Evolutionary conservation across 1,139 yeast species (phyloP).

Genomic region (Hanseniaspora uvarum): DNA sequence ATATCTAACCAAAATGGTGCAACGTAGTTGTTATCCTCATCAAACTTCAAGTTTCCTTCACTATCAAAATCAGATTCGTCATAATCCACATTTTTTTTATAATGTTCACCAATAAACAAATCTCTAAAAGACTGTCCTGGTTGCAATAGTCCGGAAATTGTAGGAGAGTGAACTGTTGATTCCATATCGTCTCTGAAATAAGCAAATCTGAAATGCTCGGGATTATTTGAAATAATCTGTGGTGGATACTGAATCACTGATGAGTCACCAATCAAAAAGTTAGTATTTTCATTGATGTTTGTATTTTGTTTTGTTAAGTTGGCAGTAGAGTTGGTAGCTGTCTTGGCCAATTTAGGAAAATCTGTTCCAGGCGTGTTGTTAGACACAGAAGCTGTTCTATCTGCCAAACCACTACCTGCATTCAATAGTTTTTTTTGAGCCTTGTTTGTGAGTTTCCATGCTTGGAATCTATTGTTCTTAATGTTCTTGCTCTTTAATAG

Average conservation of each 20-base stretch:
- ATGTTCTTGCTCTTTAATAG: conserved; percentile 48
- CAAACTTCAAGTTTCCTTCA: conserved; percentile 18
- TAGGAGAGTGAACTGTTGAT: conserved; percentile 81
- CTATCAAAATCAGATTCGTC: conserved; percentile 23
- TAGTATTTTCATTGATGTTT: conserved; percentile 9
- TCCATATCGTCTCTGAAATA: conserved; percentile 85
- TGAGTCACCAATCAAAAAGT: conserved; percentile 17
- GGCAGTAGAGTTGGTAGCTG: conserved; percentile 2
- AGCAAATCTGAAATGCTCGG: conserved; percentile 61
- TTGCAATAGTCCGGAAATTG: conserved; percentile 68
- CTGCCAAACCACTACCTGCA: not conserved
- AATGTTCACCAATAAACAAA: conserved; percentile 37
- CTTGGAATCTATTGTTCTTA: conserved; percentile 65
- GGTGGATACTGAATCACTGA: conserved; percentile 33
- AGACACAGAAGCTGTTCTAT: not conserved
- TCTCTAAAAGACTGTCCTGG: conserved; percentile 45
- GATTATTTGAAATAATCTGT: conserved; percentile 34
- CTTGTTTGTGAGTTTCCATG: conserved; percentile 50
- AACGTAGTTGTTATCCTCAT: conserved; percentile 25
- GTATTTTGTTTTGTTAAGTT: conserved; percentile 1
- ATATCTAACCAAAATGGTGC: conserved; percentile 88
- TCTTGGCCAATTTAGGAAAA: conserved; percentile 1
- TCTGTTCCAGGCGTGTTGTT: not conserved
- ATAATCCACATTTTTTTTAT: conserved; percentile 23
- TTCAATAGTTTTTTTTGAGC: conserved; percentile 12